phyloP scores from a whole-genome alignment of 257 asterid genomes.

The Salvia hispanica region DNA sequence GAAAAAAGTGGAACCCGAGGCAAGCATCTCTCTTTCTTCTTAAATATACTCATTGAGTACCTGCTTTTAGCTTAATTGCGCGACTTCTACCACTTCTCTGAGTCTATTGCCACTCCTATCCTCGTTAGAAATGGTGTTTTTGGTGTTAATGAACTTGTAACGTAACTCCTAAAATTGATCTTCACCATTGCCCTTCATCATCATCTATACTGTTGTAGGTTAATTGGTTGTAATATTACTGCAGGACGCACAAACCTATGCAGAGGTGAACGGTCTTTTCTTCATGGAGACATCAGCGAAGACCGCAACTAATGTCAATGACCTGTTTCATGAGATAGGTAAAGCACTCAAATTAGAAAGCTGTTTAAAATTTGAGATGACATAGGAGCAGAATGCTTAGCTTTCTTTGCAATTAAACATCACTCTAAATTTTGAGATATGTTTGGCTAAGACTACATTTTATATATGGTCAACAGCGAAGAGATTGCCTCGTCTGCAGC shows the following conservation, averaged over 20 bases:
- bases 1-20: slow-evolving; percentile 72
- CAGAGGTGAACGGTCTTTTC: slow-evolving; percentile 69
- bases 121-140: too few species aligned
- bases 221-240: slow-evolving; percentile 14
- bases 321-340: slow-evolving; percentile 63
- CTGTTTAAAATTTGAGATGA: too few species aligned
- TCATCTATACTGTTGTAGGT: background rate
- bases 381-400: background rate
- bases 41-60: too few species aligned
- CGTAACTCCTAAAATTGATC: background rate
- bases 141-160: too few species aligned
- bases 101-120: too few species aligned
- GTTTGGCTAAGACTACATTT: background rate
- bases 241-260: slow-evolving; percentile 71
- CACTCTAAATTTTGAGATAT: slow-evolving; percentile 1
- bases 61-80: background rate
- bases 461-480: slow-evolving; percentile 47
- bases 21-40: slow-evolving; percentile 34
- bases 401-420: background rate
- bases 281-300: slow-evolving; percentile 78
- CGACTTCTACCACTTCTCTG: too few species aligned
- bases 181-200: background rate
- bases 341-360: background rate
- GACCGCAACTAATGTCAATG: slow-evolving; percentile 68
- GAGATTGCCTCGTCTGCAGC: slow-evolving; percentile 81